Evolutionary conservation across 352 stramenopile genomes (phyloP).

Genomic region (Lagenidium sp.): DNA sequence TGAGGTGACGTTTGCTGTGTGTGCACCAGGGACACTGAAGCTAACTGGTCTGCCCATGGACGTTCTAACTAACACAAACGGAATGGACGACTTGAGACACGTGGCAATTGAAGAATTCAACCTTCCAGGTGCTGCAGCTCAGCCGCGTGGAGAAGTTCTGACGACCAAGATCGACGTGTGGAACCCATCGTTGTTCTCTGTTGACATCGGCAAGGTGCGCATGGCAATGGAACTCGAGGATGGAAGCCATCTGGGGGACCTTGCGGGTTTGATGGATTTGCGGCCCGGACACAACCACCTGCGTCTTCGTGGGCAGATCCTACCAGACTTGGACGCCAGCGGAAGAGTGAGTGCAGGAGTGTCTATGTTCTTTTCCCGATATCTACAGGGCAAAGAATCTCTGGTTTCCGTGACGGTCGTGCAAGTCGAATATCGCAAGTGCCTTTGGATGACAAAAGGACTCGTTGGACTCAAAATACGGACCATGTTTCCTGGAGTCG

Average conservation of each 20-base stretch:
- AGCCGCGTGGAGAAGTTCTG: conserved; percentile 35
- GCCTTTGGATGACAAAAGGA: conserved; percentile 54
- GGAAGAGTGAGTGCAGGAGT: conserved; percentile 43
- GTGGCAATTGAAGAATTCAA: conserved; percentile 54
- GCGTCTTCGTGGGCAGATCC: conserved; percentile 31
- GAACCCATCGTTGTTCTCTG: conserved; percentile 64
- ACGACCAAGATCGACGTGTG: conserved; percentile 47
- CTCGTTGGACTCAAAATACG: conserved; percentile 50
- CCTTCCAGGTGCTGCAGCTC: conserved; percentile 33
- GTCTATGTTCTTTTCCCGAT: conserved; percentile 56
- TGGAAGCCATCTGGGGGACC: conserved; percentile 25
- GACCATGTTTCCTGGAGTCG: conserved; percentile 54
- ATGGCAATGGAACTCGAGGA: conserved; percentile 38
- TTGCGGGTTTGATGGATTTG: conserved; percentile 53
- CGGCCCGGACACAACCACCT: conserved; percentile 37
- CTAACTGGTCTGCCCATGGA: conserved; percentile 40
- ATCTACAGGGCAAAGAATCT: conserved; percentile 44
- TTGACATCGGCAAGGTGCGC: conserved; percentile 45
- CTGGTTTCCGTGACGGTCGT: conserved; percentile 44
- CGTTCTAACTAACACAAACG: conserved; percentile 25
- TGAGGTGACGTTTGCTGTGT: conserved; percentile 3
- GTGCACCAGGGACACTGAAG: conserved; percentile 31
- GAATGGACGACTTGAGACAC: conserved; percentile 55
- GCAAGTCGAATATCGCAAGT: conserved; percentile 32
- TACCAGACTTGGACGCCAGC: conserved; percentile 26